Evolutionary conservation across 306 rosid species (phyloP), one percentile per base, ranked within the genome.

Genomic region (Quercus berberidifolia): DNA sequence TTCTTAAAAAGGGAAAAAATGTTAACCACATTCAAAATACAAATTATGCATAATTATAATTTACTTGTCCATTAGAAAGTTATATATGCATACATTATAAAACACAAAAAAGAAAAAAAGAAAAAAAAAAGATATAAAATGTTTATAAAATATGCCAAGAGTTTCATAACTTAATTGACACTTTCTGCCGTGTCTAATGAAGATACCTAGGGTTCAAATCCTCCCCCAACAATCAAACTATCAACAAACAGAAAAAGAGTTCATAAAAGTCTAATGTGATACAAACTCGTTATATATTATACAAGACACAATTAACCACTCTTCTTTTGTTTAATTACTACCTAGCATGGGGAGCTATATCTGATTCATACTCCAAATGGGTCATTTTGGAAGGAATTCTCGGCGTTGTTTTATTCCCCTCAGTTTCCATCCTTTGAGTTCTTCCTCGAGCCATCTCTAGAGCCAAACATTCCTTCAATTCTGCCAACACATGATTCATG

Each of bases 381-480:
- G 31, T 52, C 30, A 25, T 38, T 15, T 6, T 30, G 19, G 5
- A n/a, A 1, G 3, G 21, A 25, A 0, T 21, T 0, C 41, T 9
- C 2, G 57, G 23, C 14, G 18, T 55, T 63, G 14, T 52, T 15
- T 41, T 13, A 9, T 8, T 21, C 5, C 38, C 7, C 57, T 9
- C 46, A 35, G 0, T 25, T 14, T 5, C 58, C 58, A 55, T 55
- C 5, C 21, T 55, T 18, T 18, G 58, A 14, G 6, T 55, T 18
- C 26, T 13, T 6, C 4, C 26, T 6, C 3, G 19, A 26, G 28
- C 33, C 31, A 78, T 78, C 7, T 79, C 83, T 15, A 78, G 26
- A 17, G 75, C 72, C 33, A 87, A 57, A 51, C 80, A 82, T 4
- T 79, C 80, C 25, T 81, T 84, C 3, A 84, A 41, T 30, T 76